phyloP scores from a whole-genome alignment of 352 stramenopile species.

The Phytophthora fragariaefolia region DNA sequence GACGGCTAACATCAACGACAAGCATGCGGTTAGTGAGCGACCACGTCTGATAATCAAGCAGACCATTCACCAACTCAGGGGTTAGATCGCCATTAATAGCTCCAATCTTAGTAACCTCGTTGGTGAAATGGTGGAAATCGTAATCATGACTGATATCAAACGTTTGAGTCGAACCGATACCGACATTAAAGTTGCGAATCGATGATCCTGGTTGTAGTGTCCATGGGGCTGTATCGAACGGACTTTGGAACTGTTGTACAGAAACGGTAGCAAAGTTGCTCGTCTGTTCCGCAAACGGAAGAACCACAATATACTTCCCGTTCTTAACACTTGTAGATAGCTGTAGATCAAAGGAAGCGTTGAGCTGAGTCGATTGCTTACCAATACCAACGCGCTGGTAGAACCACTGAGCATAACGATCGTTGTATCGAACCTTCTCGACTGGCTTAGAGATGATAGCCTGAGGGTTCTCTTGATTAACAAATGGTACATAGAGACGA shows the following conservation, averaged over 20 bases:
- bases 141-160: conserved; percentile 31
- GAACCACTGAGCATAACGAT: conserved; percentile 12
- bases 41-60: conserved; percentile 34
- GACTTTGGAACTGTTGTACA: neutral
- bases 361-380: neutral
- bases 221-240: neutral
- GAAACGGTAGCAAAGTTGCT: neutral
- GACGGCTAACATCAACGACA: conserved; percentile 15
- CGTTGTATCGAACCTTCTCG: conserved; percentile 17
- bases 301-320: neutral
- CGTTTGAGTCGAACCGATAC: conserved; percentile 23
- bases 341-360: conserved; percentile 10
- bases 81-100: conserved; percentile 33
- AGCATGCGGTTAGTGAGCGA: conserved; percentile 22
- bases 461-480: conserved; percentile 14
- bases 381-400: conserved; percentile 16
- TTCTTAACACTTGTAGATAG: conserved; percentile 12
- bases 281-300: neutral
- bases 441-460: conserved; percentile 14
- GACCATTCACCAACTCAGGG: conserved; percentile 29
- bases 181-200: conserved; percentile 2
- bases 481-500: conserved; percentile 8
- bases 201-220: neutral
- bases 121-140: conserved; percentile 19
- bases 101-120: conserved; percentile 31